Evolutionary conservation across 2,329 filamentous ascomycete genomes (phyloP).

Genomic region (Diaporthe vaccinii): DNA sequence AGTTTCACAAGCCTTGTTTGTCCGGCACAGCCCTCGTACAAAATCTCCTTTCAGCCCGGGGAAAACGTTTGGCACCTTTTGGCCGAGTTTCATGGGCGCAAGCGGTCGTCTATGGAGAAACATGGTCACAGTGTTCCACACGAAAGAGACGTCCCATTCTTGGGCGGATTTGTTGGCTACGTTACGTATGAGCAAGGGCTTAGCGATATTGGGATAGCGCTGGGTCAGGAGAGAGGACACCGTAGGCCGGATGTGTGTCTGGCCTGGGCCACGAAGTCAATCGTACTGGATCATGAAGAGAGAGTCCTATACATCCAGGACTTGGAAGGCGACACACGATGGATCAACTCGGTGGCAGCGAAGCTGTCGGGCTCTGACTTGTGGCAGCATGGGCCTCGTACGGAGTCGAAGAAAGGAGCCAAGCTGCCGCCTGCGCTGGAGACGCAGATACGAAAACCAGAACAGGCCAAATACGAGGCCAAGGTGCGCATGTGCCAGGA

Average conservation of each 20-base stretch:
- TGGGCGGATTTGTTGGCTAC: conserved; percentile 88
- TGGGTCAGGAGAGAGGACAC: conserved; percentile 52
- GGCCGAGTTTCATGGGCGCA: conserved; percentile 58
- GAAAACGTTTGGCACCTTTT: conserved; percentile 65
- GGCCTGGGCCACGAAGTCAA: conserved; percentile 80
- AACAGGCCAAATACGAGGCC: conserved; percentile 66
- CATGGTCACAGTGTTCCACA: conserved; percentile 17
- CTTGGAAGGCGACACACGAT: conserved; percentile 58
- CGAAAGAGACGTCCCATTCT: conserved; percentile 69
- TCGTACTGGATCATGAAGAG: conserved; percentile 81
- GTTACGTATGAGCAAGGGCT: conserved; percentile 88
- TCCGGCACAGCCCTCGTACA: conserved; percentile 11
- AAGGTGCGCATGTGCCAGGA: conserved; percentile 79
- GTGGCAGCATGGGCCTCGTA: conserved; percentile 45
- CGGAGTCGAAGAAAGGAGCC: conserved; percentile 45
- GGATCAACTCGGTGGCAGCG: conserved; percentile 59
- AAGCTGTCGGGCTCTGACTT: conserved; percentile 48
- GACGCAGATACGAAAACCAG: conserved; percentile 44
- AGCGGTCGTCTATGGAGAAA: conserved; percentile 44
- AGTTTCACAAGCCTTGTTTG: conserved; percentile 50
- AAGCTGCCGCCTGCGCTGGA: conserved; percentile 56
- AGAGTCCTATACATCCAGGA: conserved; percentile 76
- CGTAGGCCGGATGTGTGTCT: conserved; percentile 79
- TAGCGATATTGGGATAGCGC: conserved; percentile 65
- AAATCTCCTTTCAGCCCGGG: conserved; percentile 46